A percentile compares a stretch with the other conserved stretches of the same genome.
These are phyloP conservation scores for Inga oerstediana DNA, from an alignment of 306 rosid genomes.

Conservation along the genomic window DNA sequence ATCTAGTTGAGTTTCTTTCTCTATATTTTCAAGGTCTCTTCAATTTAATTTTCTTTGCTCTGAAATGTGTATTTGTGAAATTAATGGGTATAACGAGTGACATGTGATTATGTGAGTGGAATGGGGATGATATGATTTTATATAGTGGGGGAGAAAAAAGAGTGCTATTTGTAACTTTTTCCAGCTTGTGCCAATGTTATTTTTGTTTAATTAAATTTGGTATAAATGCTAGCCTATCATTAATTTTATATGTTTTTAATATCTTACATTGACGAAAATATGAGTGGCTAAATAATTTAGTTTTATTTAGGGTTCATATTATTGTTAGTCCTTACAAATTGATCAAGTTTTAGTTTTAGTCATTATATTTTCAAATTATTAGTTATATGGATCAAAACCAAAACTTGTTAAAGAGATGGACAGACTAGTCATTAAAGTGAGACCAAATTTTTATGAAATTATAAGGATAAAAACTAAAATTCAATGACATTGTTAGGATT, in stretches of 20 bases:
- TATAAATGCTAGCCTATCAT: slow-evolving; percentile 43
- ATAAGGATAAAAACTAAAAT: too few species aligned
- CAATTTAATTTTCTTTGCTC: slow-evolving; percentile 1
- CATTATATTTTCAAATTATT: too few species aligned
- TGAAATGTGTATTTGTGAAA: slow-evolving; percentile 32
- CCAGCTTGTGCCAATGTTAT: slow-evolving; percentile 44
- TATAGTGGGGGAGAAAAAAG: slow-evolving; percentile 25
- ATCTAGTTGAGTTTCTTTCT: not conserved
- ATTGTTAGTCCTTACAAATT: too few species aligned
- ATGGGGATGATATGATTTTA: not conserved
- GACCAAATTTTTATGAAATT: too few species aligned
- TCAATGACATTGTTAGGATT: too few species aligned
- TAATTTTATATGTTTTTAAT: too few species aligned
- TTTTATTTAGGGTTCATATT: too few species aligned
- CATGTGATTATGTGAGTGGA: slow-evolving; percentile 45
- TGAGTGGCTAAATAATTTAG: not conserved
- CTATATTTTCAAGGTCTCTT: not conserved
- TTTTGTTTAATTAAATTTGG: slow-evolving; percentile 59
- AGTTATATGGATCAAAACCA: too few species aligned
- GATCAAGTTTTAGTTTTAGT: too few species aligned
- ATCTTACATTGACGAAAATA: not conserved
- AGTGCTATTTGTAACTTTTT: slow-evolving; percentile 44
- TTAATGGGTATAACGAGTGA: slow-evolving; percentile 50
- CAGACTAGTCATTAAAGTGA: too few species aligned
- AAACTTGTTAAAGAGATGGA: too few species aligned